Percentiles rank a stretch among this genome's conserved stretches.
Evolutionary conservation across 2,329 filamentous ascomycete genomes (phyloP).

Genomic region (Exserohilum turcica): DNA sequence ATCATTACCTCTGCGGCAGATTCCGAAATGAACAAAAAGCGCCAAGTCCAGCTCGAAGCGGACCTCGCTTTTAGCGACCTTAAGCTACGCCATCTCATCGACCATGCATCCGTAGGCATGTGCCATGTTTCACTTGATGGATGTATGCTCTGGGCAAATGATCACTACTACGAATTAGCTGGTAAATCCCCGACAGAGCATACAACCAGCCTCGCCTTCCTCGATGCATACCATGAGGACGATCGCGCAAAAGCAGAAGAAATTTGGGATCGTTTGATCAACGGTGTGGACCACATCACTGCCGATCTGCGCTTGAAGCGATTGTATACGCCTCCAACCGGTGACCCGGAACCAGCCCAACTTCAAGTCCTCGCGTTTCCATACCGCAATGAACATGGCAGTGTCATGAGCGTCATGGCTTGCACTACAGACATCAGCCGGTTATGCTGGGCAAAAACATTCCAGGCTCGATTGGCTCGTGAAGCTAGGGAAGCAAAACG

Average conservation of each 20-base stretch:
- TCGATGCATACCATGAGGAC: slow-evolving; percentile 37
- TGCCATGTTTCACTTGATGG: slow-evolving; percentile 38
- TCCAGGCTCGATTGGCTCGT: slow-evolving; percentile 45
- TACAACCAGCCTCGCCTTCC: slow-evolving; percentile 20
- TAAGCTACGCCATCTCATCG: slow-evolving; percentile 43
- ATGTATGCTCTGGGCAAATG: slow-evolving; percentile 43
- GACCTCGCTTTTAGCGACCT: slow-evolving; percentile 43
- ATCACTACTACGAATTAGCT: slow-evolving; percentile 41
- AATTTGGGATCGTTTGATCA: slow-evolving; percentile 31
- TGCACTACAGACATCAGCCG: slow-evolving; percentile 48
- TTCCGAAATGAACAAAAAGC: slow-evolving; percentile 26
- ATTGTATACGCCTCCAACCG: slow-evolving; percentile 37
- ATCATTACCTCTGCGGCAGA: slow-evolving; percentile 33
- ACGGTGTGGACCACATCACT: slow-evolving; percentile 33
- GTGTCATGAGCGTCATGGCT: slow-evolving; percentile 44
- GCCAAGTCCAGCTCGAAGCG: slow-evolving; percentile 41
- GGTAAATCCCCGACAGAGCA: slow-evolving; percentile 28
- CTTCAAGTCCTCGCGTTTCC: slow-evolving; percentile 44
- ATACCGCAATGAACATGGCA: slow-evolving; percentile 38
- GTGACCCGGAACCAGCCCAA: slow-evolving; percentile 38
- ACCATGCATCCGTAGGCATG: slow-evolving; percentile 45
- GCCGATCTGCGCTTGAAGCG: slow-evolving; percentile 40
- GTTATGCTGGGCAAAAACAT: slow-evolving; percentile 48
- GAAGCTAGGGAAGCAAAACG: slow-evolving; percentile 48
- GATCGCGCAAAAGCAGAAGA: slow-evolving; percentile 32